Percentiles rank a stretch among this genome's conserved stretches.
phyloP scores from a whole-genome alignment of 768 basidiomycete genomes.

The Lactarius evosmus region DNA sequence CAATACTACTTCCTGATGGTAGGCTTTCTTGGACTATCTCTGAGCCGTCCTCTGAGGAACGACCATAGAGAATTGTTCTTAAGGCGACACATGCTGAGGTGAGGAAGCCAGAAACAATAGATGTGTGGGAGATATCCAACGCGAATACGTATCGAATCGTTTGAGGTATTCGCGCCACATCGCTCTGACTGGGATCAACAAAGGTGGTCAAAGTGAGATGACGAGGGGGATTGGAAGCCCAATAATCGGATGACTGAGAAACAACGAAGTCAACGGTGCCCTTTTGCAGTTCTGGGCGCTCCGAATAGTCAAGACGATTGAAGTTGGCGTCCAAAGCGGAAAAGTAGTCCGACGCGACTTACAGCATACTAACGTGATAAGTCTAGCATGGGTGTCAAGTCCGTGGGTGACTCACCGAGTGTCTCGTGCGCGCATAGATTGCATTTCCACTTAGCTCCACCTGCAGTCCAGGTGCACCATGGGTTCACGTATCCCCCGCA shows the following conservation, averaged over 20 bases:
- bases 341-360: slow-evolving; percentile 82
- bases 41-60: slow-evolving; percentile 40
- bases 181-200: slow-evolving; percentile 42
- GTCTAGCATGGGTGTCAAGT: neutral
- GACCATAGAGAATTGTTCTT: slow-evolving; percentile 61
- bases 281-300: slow-evolving; percentile 82
- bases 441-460: slow-evolving; percentile 86
- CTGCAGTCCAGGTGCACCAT: slow-evolving; percentile 83
- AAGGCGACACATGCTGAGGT: slow-evolving; percentile 61
- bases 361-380: slow-evolving; percentile 2
- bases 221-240: slow-evolving; percentile 68
- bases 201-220: slow-evolving; percentile 52
- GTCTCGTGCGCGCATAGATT: slow-evolving; percentile 85
- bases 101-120: slow-evolving; percentile 68
- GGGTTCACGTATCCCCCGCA: slow-evolving; percentile 94
- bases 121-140: slow-evolving; percentile 74
- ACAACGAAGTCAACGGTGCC: slow-evolving; percentile 93
- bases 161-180: slow-evolving; percentile 50
- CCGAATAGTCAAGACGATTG: slow-evolving; percentile 72
- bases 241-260: slow-evolving; percentile 63
- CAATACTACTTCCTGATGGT: slow-evolving; percentile 55
- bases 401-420: slow-evolving; percentile 55
- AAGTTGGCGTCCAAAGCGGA: slow-evolving; percentile 75
- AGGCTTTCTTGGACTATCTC: slow-evolving; percentile 45
- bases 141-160: slow-evolving; percentile 82